phyloP scores from a whole-genome alignment of 2,329 filamentous ascomycete species.

The Monilinia aucupariae region DNA sequence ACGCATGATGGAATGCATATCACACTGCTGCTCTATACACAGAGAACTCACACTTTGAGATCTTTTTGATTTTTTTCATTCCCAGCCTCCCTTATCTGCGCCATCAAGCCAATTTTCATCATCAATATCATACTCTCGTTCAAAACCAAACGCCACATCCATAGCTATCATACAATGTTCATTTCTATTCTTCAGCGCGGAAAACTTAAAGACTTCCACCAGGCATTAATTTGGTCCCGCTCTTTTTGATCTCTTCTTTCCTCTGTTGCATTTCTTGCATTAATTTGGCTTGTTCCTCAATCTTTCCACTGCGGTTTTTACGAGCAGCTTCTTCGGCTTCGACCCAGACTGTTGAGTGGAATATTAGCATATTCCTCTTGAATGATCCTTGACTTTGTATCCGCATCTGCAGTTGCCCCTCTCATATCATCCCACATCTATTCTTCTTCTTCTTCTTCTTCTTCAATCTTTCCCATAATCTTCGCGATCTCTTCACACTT shows the following conservation, averaged over 20 bases:
- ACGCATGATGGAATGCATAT: not conserved
- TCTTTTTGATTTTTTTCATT: slow-evolving; percentile 1
- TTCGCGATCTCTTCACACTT: not conserved
- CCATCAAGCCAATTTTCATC: not conserved
- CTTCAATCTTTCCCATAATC: not conserved
- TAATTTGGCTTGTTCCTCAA: slow-evolving; percentile 35
- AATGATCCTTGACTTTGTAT: not conserved
- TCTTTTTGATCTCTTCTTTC: slow-evolving; percentile 40
- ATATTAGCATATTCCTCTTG: not conserved
- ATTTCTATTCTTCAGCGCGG: not conserved
- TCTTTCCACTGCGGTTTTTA: slow-evolving; percentile 36
- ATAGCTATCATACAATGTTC: not conserved
- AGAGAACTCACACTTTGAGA: not conserved
- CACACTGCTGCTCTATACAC: not conserved
- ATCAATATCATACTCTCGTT: not conserved
- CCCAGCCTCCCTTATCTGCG: not conserved
- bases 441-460: no score
- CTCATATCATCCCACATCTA: slow-evolving; percentile 6
- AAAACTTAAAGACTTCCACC: slow-evolving; percentile 26
- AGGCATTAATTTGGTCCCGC: slow-evolving; percentile 23
- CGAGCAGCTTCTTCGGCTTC: slow-evolving; percentile 40
- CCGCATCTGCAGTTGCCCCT: not conserved
- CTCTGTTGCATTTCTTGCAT: slow-evolving; percentile 39
- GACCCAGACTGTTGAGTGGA: slow-evolving; percentile 40
- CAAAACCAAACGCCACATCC: slow-evolving; percentile 11